These are phyloP conservation scores for Zygosaccharomyces pseudorouxii DNA, from an alignment of 805 yeast genomes.

Conservation along the genomic window DNA sequence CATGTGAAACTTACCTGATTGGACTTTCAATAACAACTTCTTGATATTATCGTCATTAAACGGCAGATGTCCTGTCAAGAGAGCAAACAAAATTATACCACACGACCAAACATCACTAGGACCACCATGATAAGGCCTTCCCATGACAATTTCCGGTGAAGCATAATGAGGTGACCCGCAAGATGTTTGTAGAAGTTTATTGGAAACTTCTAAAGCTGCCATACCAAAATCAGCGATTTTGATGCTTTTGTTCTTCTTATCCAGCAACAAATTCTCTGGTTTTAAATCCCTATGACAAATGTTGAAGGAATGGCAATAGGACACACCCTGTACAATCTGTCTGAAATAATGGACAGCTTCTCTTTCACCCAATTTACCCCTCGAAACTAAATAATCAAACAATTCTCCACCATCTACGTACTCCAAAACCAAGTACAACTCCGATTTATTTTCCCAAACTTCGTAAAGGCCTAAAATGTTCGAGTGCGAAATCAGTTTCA, in stretches of 20 bases:
- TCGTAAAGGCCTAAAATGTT: conserved; percentile 91
- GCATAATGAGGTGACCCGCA: conserved; percentile 91
- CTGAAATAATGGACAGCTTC: conserved; percentile 74
- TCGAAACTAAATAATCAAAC: conserved; percentile 63
- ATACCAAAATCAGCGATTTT: conserved; percentile 85
- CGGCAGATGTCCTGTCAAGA: conserved; percentile 75
- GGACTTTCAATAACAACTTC: conserved; percentile 65
- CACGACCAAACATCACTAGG: conserved; percentile 89
- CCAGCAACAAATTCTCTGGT: conserved; percentile 72
- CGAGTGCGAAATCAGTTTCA: conserved; percentile 92
- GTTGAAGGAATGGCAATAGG: conserved; percentile 75
- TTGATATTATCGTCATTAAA: conserved; percentile 80
- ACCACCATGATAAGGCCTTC: conserved; percentile 73
- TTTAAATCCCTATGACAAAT: conserved; percentile 80
- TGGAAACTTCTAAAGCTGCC: conserved; percentile 79
- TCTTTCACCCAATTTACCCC: conserved; percentile 65
- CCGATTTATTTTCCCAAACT: conserved; percentile 96
- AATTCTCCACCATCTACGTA: conserved; percentile 88
- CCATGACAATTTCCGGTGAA: conserved; percentile 80
- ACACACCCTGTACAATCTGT: conserved; percentile 73
- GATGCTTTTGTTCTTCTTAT: conserved; percentile 55
- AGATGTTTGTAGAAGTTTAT: conserved; percentile 66
- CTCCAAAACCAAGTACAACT: conserved; percentile 71
- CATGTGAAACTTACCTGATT: conserved; percentile 69
- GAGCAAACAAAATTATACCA: conserved; percentile 75